Conservation (phyloP, 2,329 filamentous ascomycete genomes). For the Karstenula rhodostoma region DNA sequence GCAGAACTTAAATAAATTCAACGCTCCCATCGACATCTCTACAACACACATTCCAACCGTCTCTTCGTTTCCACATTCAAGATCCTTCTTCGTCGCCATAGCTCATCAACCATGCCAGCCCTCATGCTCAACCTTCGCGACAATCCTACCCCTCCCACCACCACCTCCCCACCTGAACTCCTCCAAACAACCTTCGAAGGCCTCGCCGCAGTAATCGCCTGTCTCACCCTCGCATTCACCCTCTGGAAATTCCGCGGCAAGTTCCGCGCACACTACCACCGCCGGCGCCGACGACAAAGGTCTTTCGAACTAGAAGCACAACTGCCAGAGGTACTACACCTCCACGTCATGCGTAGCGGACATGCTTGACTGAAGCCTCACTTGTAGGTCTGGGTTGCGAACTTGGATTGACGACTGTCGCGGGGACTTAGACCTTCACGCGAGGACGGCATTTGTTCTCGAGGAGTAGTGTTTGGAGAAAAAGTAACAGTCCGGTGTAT, state of each 20-base stretch:
- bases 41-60: no score
- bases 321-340: neutral
- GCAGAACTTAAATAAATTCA: neutral
- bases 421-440: no score
- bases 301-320: conserved; percentile 8
- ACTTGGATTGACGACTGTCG: neutral
- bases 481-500: no score
- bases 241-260: conserved; percentile 10
- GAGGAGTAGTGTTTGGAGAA: no score
- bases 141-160: neutral
- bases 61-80: neutral
- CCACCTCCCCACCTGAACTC: neutral
- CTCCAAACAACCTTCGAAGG: neutral
- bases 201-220: neutral
- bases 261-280: conserved; percentile 1
- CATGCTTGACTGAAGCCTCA: neutral
- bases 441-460: no score
- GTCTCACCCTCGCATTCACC: neutral
- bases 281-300: neutral
- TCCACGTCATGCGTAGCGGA: neutral
- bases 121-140: no score
- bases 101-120: neutral
- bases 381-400: neutral
- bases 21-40: neutral
- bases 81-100: neutral